Percentiles rank a stretch among this genome's conserved stretches.
phyloP scores from a whole-genome alignment of 495 filamentous ascomycete genomes.

The Penicillium psychrofluorescens region DNA sequence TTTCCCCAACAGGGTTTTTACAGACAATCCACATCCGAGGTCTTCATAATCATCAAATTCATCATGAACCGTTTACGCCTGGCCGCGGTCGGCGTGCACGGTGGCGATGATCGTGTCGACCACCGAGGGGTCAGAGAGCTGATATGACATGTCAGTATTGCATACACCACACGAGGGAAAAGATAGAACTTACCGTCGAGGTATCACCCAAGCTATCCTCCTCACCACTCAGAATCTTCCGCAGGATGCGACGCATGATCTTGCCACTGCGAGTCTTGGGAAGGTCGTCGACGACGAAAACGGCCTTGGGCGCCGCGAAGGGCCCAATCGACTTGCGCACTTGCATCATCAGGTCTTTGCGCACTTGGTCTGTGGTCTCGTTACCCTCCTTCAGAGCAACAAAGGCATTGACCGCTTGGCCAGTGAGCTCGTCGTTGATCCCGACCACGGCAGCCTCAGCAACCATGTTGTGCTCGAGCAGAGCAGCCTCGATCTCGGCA shows the following conservation, averaged over 20 bases:
- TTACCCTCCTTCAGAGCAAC: constrained; percentile 85
- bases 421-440: constrained; percentile 85
- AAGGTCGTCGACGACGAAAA: constrained; percentile 83
- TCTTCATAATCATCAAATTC: constrained; percentile 18
- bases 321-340: constrained; percentile 96
- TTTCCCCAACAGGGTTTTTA: no score
- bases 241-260: constrained; percentile 96
- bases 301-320: constrained; percentile 91
- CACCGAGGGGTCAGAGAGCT: constrained; percentile 86
- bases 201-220: constrained; percentile 94
- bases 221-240: constrained; percentile 94
- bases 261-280: constrained; percentile 96
- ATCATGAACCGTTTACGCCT: constrained; percentile 30
- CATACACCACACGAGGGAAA: no score
- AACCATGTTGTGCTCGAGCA: constrained; percentile 79
- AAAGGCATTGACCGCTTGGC: constrained; percentile 96
- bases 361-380: constrained; percentile 70
- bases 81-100: constrained; percentile 54
- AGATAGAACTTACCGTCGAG: constrained; percentile 61
- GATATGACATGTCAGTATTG: neutral
- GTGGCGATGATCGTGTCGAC: constrained; percentile 82
- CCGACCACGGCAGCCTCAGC: constrained; percentile 96
- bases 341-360: constrained; percentile 89
- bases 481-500: constrained; percentile 93
- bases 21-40: constrained; percentile 6